Conservation (phyloP, 2,329 filamentous ascomycete genomes). For the Paraconiothyrium brasiliense region DNA sequence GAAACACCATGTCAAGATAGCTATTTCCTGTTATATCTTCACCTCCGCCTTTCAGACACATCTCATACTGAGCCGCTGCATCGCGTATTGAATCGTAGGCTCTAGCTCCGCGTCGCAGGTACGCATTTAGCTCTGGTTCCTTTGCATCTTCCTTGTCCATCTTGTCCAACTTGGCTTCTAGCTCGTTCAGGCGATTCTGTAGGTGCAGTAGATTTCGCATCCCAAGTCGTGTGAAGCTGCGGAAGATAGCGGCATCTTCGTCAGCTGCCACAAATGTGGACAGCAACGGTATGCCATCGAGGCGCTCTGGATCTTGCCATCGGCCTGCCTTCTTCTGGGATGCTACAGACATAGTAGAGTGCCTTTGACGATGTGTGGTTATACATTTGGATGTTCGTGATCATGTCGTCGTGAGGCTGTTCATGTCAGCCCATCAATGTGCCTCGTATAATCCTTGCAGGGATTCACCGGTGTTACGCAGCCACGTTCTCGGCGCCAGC, state of each 20-base stretch:
- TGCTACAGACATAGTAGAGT: not conserved
- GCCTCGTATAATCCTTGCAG: not conserved
- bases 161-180: slow-evolving; percentile 1
- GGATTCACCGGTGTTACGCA: not conserved
- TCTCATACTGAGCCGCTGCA: not conserved
- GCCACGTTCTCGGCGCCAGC: not conserved
- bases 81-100: slow-evolving; percentile 6
- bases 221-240: slow-evolving; percentile 88
- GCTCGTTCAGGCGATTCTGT: slow-evolving; percentile 5
- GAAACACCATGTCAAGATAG: not conserved
- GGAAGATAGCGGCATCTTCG: slow-evolving; percentile 84
- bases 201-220: slow-evolving; percentile 12
- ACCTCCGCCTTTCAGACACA: too few relatives aligned
- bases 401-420: not conserved
- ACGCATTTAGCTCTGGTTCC: not conserved
- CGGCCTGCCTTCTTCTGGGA: not conserved
- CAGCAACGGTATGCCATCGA: slow-evolving; percentile 6
- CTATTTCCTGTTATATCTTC: not conserved
- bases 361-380: not conserved
- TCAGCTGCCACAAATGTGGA: slow-evolving; percentile 9
- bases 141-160: slow-evolving; percentile 5
- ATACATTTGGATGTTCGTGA: not conserved
- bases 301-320: not conserved
- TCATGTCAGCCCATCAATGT: not conserved
- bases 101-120: slow-evolving; percentile 1